Percentiles rank a stretch among this genome's conserved stretches.
Evolutionary conservation across 306 rosid species (phyloP).

Genomic region (Carpinus fangiana): DNA sequence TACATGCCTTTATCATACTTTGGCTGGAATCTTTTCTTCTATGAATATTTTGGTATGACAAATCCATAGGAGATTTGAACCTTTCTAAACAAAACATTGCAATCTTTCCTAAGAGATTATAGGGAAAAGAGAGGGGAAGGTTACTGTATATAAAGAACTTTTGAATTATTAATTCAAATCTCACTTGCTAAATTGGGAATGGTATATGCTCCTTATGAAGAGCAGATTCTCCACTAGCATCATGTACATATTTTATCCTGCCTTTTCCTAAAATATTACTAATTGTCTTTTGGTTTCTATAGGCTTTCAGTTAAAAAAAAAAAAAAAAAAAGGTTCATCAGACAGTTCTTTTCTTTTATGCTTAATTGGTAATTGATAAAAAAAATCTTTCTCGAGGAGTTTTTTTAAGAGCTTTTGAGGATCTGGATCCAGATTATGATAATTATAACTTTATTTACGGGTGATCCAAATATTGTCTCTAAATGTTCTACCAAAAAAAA

Average conservation of each 20-base stretch:
- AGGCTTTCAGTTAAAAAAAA: not conserved
- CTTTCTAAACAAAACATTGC: too few species aligned
- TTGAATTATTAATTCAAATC: not conserved
- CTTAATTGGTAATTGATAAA: not conserved
- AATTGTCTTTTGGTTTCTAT: not conserved
- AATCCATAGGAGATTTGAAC: not conserved
- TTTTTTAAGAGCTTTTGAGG: not conserved
- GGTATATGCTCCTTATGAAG: not conserved
- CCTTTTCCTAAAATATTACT: not conserved
- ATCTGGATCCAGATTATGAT: not conserved
- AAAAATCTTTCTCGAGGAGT: not conserved
- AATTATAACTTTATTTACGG: not conserved
- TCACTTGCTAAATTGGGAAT: not conserved
- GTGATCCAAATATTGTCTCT: not conserved
- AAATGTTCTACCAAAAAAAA: not conserved
- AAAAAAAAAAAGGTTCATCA: not conserved
- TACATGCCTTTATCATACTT: conserved; percentile 17
- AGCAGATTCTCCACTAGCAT: not conserved
- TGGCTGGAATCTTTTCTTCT: conserved; percentile 6
- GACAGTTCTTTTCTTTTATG: not conserved
- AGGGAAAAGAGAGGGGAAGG: not conserved
- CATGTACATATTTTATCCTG: conserved; percentile 8
- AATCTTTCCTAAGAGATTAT: not conserved
- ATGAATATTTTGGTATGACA: conserved; percentile 2
- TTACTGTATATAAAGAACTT: not conserved